Evolutionary conservation across 2,329 filamentous ascomycete species (phyloP), one percentile per base, ranked within the genome.

Genomic region (Coccinonectria pachysandricola): DNA sequence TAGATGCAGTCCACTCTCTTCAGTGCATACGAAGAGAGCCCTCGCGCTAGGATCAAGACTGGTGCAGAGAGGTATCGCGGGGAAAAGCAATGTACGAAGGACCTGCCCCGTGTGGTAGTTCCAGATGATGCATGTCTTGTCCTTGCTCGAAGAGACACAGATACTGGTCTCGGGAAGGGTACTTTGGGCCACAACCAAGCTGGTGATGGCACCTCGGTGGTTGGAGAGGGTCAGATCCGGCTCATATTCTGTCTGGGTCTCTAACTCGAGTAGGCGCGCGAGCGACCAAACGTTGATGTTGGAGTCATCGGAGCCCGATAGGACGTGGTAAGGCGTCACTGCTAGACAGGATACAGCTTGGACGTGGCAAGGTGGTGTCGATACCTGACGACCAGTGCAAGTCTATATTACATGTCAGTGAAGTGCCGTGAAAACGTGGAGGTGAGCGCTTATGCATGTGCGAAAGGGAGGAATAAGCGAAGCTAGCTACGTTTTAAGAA

Each of bases 231-330:
- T 87, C 32, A 75, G 70, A 24, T 85, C 62, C 3, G 88, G 87
- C 41, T 86, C 75, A 56, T 57, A 71, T 46, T 68, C 67, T 28
- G 60, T 62, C 25, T 61, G 61, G 12, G 62, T 55, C 38, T 67
- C 59, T 29, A 72, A 56, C 34, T 75, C 69, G 3, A 95, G 66
- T 8, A 96, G 70, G 13, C 69, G 68, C 4, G 80, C 66, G 27
- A 95, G 57, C 2, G 84, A 84, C 91, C 91, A 98, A 34, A 96
- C 79, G 54, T 93, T 84, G 36, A 95, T 69, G 52, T 84, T 93
- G 26, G 86, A 82, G 60, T 98, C 91, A 41, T 79, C 71, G 3
- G 83, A 88, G 20, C 78, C 84, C 2, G 81, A 83, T 26, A 91
- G 64, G 26, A 91, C 56, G 54, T 85, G 79, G 43, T 74, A 75